Evolutionary conservation across 2,329 filamentous ascomycete species (phyloP).

Genomic region (Fusarium albidum): DNA sequence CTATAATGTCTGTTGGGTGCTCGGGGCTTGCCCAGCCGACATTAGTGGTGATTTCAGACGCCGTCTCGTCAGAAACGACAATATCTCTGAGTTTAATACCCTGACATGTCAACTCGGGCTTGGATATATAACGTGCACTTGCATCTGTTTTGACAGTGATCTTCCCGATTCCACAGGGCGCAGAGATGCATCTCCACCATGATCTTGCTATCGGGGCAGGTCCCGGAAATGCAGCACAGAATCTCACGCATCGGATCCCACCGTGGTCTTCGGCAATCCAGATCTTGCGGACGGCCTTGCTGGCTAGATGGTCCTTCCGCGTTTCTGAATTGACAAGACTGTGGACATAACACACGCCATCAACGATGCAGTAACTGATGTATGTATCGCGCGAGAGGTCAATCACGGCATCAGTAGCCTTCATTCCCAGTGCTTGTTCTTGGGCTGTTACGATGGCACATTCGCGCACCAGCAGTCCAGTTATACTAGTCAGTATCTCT

Average conservation of each 20-base stretch:
- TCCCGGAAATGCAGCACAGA: slow-evolving; percentile 4
- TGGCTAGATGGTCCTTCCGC: neutral
- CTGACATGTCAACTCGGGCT: slow-evolving; percentile 2
- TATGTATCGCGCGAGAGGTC: slow-evolving; percentile 12
- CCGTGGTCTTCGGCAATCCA: slow-evolving; percentile 24
- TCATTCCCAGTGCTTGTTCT: slow-evolving; percentile 1
- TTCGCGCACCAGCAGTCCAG: slow-evolving; percentile 21
- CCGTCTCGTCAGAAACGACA: slow-evolving; percentile 2
- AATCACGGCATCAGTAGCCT: neutral
- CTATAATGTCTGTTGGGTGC: slow-evolving; percentile 11
- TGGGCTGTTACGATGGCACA: slow-evolving; percentile 16
- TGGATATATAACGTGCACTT: neutral
- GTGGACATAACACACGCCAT: slow-evolving; percentile 20
- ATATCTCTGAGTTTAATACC: slow-evolving; percentile 20
- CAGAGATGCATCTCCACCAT: slow-evolving; percentile 22
- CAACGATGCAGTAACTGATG: neutral
- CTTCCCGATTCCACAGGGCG: neutral
- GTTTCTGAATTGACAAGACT: slow-evolving; percentile 6
- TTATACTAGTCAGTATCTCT: slow-evolving; percentile 15
- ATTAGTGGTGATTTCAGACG: neutral
- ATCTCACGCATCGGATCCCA: slow-evolving; percentile 16
- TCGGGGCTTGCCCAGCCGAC: slow-evolving; percentile 16
- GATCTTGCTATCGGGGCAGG: slow-evolving; percentile 14
- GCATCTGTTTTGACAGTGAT: slow-evolving; percentile 13
- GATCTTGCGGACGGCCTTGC: slow-evolving; percentile 8